A percentile compares a stretch with the other conserved stretches of the same genome.
These are phyloP conservation scores for Talaromyces nanjingensis DNA, from an alignment of 495 filamentous ascomycete genomes.

Conservation along the genomic window DNA sequence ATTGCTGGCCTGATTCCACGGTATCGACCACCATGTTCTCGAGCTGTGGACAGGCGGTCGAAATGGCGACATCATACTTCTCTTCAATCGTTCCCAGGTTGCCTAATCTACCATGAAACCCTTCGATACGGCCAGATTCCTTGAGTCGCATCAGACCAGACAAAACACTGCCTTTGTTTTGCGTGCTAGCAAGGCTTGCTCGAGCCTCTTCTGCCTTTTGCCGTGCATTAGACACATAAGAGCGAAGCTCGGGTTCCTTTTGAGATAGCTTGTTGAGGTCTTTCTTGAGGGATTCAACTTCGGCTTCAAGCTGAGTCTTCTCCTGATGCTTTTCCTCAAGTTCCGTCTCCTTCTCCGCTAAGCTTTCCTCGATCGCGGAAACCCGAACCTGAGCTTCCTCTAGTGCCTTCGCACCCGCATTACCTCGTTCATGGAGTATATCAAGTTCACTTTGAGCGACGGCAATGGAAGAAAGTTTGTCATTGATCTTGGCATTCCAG, in stretches of 20 bases:
- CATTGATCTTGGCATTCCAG: conserved; percentile 93
- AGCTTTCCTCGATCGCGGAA: conserved; percentile 58
- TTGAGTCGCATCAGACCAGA: conserved; percentile 88
- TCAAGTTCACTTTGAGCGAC: conserved; percentile 91
- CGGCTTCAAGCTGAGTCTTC: conserved; percentile 64
- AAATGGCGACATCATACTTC: conserved; percentile 93
- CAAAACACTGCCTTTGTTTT: conserved; percentile 89
- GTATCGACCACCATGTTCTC: conserved; percentile 96
- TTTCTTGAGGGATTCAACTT: conserved; percentile 59
- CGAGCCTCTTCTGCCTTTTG: conserved; percentile 95
- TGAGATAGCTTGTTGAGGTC: conserved; percentile 64
- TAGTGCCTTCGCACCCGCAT: conserved; percentile 73
- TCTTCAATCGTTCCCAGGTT: conserved; percentile 94
- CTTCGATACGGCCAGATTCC: conserved; percentile 91
- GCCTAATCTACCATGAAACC: conserved; percentile 91
- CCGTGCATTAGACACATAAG: conserved; percentile 76
- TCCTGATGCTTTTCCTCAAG: conserved; percentile 68
- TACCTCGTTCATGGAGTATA: conserved; percentile 81
- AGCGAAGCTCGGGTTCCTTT: conserved; percentile 72
- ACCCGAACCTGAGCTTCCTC: conserved; percentile 83
- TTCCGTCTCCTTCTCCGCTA: conserved; percentile 63
- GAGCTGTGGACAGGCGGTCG: conserved; percentile 83
- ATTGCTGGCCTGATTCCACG: conserved; percentile 91
- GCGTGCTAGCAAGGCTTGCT: conserved; percentile 77
- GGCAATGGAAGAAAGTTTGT: conserved; percentile 87